phyloP scores from a whole-genome alignment of 768 basidiomycete genomes.

The Cytidiella melzeri region DNA sequence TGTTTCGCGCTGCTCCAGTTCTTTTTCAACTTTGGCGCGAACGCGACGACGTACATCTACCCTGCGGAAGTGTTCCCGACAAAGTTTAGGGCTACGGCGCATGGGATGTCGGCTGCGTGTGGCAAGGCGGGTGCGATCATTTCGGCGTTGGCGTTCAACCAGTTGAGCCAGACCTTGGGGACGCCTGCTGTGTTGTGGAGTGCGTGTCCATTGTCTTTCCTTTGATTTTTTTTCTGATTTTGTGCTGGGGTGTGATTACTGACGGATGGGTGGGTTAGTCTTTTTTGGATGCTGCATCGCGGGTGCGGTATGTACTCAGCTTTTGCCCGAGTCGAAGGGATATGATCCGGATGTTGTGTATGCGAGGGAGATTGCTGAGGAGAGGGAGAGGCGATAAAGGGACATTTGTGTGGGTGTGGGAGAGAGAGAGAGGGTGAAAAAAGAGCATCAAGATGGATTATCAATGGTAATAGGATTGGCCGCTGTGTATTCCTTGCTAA shows the following conservation, averaged over 20 bases:
- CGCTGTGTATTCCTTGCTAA: too few species aligned
- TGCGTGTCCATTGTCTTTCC: constrained; percentile 29
- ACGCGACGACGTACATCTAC: constrained; percentile 5
- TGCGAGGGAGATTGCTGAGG: constrained; percentile 30
- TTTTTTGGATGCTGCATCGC: constrained; percentile 60
- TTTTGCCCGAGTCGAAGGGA: constrained; percentile 45
- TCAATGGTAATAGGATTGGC: too few species aligned
- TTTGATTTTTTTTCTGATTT: constrained; percentile 3
- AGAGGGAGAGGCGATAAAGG: neutral
- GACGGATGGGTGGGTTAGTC: constrained; percentile 34
- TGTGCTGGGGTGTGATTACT: constrained; percentile 1
- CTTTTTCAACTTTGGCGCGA: constrained; percentile 8
- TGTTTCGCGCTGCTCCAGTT: constrained; percentile 63
- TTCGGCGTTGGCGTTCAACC: constrained; percentile 67
- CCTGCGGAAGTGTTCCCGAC: constrained; percentile 68
- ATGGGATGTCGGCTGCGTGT: constrained; percentile 66
- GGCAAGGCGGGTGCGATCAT: constrained; percentile 79
- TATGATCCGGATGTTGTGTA: constrained; percentile 46
- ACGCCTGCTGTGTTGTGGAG: constrained; percentile 68
- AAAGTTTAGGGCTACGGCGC: constrained; percentile 63
- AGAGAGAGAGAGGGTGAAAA: too few species aligned
- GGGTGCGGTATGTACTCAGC: constrained; percentile 44
- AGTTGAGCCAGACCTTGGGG: constrained; percentile 52
- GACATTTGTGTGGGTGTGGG: too few species aligned
- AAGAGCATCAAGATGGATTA: too few species aligned